These are phyloP conservation scores for Dactylellina drechsleri DNA, from an alignment of 2,329 filamentous ascomycete genomes.

Conservation along the genomic window DNA sequence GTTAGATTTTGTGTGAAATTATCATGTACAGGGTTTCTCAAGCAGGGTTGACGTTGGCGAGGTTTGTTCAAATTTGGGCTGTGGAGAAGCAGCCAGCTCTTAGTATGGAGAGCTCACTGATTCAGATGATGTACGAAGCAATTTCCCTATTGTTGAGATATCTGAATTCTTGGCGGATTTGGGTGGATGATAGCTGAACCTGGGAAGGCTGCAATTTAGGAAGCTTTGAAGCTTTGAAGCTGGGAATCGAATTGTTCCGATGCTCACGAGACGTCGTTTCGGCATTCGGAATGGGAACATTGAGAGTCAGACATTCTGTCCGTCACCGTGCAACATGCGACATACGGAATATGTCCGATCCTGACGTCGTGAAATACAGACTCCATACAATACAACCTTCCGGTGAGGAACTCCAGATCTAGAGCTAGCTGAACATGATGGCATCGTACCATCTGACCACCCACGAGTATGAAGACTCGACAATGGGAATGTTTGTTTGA, in stretches of 20 bases:
- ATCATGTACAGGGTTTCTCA: background rate
- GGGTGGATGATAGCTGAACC: constrained; percentile 13
- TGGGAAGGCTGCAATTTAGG: constrained; percentile 21
- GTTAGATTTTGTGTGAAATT: background rate
- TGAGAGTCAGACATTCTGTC: background rate
- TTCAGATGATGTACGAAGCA: constrained; percentile 1
- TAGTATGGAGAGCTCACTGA: constrained; percentile 25
- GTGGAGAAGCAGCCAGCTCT: background rate
- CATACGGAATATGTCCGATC: constrained; percentile 32
- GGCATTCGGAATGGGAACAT: too few species aligned
- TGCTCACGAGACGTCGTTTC: background rate
- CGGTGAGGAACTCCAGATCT: constrained; percentile 4
- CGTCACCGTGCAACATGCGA: background rate
- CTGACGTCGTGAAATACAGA: background rate
- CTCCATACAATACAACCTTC: background rate
- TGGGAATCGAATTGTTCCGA: constrained; percentile 14
- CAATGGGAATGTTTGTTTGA: constrained; percentile 12
- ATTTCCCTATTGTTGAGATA: constrained; percentile 18
- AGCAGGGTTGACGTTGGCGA: constrained; percentile 33
- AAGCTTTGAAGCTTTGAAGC: constrained; percentile 29
- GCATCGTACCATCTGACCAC: constrained; percentile 19
- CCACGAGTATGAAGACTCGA: background rate
- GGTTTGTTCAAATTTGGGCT: background rate
- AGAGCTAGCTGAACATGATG: background rate
- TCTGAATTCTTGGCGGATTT: constrained; percentile 9